Evolutionary conservation across 352 stramenopile genomes (phyloP), one percentile per base, ranked within the genome.

Genomic region (Phytopythium cucurbitacearum): DNA sequence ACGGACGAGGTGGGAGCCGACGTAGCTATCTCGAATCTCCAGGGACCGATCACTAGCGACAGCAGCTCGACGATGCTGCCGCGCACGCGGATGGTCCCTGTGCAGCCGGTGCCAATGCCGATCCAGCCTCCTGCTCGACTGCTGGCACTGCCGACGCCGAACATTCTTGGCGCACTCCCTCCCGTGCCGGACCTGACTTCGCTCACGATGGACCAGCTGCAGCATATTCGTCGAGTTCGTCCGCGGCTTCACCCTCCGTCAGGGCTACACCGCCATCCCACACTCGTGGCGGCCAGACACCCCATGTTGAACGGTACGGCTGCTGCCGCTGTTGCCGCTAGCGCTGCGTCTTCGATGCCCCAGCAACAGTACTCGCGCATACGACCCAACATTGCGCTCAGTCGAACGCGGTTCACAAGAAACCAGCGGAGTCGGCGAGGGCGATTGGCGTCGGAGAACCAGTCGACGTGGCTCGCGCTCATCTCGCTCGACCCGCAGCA

Each of bases 391-490:
- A 94, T 94, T 39, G 84, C 84, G 40, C 67, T 90, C 34, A 92
- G 81, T 63, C 74, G 82, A 48, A 92, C 78, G 39, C 68, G 81
- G 11, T 87, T 89, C 39, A 90, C 84, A 42, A 65, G 78, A 28
- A 87, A 81, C 41, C 84, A 94, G 50, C 76, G 84, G 13, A 86
- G 72, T 15, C 76, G 87, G 46, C 76, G 84, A 16, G 81, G 82
- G 0, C 73, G 76, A 38, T 67, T 94, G 36, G 85, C 81, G 1
- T 81, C 82, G 2, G 75, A 94, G 52, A 85, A 91, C 46, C 84
- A 94, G 61, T 94, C 84, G 45, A 94, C 84, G 6, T 94, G 84
- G 84, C 58, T 94, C 8, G 82, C 84, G 15, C 63, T 94, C 13
- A 87, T 95, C 52, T 95, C 85, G 16, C 54, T 95, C 6, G 83